These are phyloP conservation scores for Scenedesmus sp. DNA, from an alignment of 163 green algal species.

Conservation along the genomic window DNA sequence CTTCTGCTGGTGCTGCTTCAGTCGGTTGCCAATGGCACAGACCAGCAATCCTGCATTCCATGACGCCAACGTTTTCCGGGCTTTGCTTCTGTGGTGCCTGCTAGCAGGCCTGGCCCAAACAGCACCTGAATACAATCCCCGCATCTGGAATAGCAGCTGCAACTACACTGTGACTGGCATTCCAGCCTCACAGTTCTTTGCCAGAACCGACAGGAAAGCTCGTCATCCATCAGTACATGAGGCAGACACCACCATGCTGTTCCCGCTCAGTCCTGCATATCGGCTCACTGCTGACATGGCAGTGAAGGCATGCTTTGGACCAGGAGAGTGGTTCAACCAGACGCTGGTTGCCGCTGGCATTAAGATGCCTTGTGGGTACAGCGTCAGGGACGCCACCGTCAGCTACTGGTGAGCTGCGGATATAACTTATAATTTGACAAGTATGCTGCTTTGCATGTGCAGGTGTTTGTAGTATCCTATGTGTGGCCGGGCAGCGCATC, in stretches of 20 bases:
- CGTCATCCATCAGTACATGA: not conserved
- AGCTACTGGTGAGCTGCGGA: not conserved
- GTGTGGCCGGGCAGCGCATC: too few species aligned
- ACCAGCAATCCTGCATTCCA: not conserved
- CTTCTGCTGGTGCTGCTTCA: not conserved
- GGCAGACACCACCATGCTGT: not conserved
- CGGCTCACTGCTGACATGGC: not conserved
- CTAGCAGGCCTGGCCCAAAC: not conserved
- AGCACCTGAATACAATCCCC: not conserved
- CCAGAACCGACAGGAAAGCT: not conserved
- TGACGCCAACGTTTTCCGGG: not conserved
- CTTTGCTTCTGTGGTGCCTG: not conserved
- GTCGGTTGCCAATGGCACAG: not conserved
- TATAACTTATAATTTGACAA: too few species aligned
- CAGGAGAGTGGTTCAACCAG: not conserved
- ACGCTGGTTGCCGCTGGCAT: constrained; percentile 32
- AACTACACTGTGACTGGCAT: constrained; percentile 15
- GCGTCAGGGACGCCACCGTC: not conserved
- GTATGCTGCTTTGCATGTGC: not conserved
- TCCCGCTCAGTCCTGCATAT: not conserved
- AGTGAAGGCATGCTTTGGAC: constrained; percentile 16
- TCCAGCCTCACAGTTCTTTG: not conserved
- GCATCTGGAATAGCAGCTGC: constrained; percentile 17
- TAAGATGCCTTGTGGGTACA: constrained; percentile 32
- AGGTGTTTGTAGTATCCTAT: not conserved